Evolutionary conservation across 768 basidiomycete species (phyloP).

Genomic region (Lyophyllum atratum): DNA sequence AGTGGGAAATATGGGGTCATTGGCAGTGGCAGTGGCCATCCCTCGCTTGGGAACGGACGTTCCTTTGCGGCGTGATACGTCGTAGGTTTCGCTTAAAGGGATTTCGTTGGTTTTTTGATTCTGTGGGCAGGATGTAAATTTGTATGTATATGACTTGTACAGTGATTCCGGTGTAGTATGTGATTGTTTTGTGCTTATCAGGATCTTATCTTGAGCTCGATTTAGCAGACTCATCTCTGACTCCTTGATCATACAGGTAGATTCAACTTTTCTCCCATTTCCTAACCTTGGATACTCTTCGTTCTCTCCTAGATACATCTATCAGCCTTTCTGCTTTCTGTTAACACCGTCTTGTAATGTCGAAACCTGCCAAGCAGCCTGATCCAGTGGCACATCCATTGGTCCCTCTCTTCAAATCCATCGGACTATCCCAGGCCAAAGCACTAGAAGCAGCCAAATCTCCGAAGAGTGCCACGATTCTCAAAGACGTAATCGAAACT

Average conservation of each 20-base stretch:
- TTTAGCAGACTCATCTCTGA: conserved; percentile 1
- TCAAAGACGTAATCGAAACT: conserved; percentile 68
- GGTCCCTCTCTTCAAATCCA: conserved; percentile 65
- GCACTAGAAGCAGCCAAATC: conserved; percentile 83
- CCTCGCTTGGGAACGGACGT: neutral
- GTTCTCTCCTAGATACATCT: neutral
- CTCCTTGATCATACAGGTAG: neutral
- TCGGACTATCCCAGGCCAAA: conserved; percentile 76
- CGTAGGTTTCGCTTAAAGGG: neutral
- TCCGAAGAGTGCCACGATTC: conserved; percentile 69
- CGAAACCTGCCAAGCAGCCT: conserved; percentile 24
- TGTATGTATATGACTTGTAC: no score
- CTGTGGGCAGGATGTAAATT: neutral
- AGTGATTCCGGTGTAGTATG: no score
- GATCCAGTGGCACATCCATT: conserved; percentile 31
- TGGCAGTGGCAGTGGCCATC: neutral
- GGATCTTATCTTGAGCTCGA: conserved; percentile 17
- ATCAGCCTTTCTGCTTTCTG: neutral
- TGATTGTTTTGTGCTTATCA: neutral
- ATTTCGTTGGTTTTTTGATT: neutral
- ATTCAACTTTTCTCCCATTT: neutral
- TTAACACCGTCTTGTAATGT: conserved; percentile 18
- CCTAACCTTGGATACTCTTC: neutral
- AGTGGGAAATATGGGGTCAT: neutral
- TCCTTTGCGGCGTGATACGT: neutral